phyloP scores from a whole-genome alignment of 208 protist species.

The Sergeia podlipaevii region DNA sequence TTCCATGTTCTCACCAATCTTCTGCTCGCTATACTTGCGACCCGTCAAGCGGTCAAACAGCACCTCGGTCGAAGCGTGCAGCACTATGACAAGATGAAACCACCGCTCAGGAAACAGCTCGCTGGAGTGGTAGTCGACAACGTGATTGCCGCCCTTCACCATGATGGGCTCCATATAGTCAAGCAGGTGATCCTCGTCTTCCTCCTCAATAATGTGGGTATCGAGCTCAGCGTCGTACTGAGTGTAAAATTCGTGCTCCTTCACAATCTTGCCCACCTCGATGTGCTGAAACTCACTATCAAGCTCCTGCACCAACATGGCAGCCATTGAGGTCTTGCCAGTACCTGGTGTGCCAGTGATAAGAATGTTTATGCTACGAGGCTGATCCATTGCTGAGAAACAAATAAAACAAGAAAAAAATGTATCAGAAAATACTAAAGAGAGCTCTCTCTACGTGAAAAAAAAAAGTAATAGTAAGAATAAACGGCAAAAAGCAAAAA shows the following conservation, averaged over 20 bases:
- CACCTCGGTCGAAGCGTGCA: slow-evolving; percentile 87
- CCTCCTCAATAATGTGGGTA: slow-evolving; percentile 94
- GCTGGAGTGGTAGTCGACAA: slow-evolving; percentile 96
- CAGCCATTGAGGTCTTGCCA: slow-evolving; percentile 94
- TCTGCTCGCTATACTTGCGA: slow-evolving; percentile 91
- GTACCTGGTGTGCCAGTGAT: slow-evolving; percentile 96
- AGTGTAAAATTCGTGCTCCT: slow-evolving; percentile 89
- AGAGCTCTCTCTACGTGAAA: background rate
- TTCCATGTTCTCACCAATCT: slow-evolving; percentile 97
- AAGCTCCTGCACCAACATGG: slow-evolving; percentile 69
- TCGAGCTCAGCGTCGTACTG: slow-evolving; percentile 93
- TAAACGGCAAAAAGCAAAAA: background rate
- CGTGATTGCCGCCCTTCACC: slow-evolving; percentile 75
- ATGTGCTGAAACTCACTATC: slow-evolving; percentile 64
- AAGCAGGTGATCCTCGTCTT: slow-evolving; percentile 87
- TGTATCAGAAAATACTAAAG: background rate
- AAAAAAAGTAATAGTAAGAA: background rate
- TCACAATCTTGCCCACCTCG: slow-evolving; percentile 91
- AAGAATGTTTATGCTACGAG: slow-evolving; percentile 87
- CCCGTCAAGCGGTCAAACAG: slow-evolving; percentile 91
- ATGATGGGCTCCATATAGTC: slow-evolving; percentile 95
- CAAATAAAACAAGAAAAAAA: slow-evolving; percentile 5
- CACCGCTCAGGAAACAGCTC: slow-evolving; percentile 97
- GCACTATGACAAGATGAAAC: slow-evolving; percentile 97
- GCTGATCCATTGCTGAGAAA: slow-evolving; percentile 39